phyloP scores from a whole-genome alignment of 2,329 filamentous ascomycete genomes.

The Colletotrichum lupini region DNA sequence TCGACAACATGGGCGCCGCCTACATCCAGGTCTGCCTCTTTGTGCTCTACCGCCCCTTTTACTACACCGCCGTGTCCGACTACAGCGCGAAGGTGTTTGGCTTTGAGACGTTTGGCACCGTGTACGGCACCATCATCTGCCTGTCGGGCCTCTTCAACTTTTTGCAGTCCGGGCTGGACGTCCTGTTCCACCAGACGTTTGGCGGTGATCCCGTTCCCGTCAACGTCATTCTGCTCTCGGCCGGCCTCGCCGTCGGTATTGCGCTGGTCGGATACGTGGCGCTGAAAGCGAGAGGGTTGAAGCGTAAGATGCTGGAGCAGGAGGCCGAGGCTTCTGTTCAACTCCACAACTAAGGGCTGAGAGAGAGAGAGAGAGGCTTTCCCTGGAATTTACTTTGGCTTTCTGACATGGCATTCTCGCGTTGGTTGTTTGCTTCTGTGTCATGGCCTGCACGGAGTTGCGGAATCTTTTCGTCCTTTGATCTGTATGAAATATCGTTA shows the following conservation, averaged over 20 bases:
- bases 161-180: conserved; percentile 82
- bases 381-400: not conserved
- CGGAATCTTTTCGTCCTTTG: not conserved
- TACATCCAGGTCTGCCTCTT: conserved; percentile 84
- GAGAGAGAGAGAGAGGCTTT: too few relatives aligned
- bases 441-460: conserved; percentile 7
- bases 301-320: conserved; percentile 40
- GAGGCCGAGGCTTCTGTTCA: conserved; percentile 31
- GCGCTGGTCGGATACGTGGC: conserved; percentile 75
- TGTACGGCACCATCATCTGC: conserved; percentile 93
- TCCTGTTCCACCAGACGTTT: conserved; percentile 80
- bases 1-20: conserved; percentile 76
- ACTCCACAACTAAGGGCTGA: not conserved
- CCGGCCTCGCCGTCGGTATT: conserved; percentile 73
- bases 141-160: conserved; percentile 87
- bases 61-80: conserved; percentile 91
- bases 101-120: conserved; percentile 90
- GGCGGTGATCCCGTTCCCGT: conserved; percentile 79
- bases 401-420: not conserved
- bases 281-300: conserved; percentile 50
- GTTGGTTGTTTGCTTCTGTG: not conserved
- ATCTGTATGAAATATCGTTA: not conserved
- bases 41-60: conserved; percentile 86
- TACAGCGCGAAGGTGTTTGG: conserved; percentile 93
- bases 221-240: conserved; percentile 73